Evolutionary conservation across 768 basidiomycete genomes (phyloP), one percentile per base, ranked within the genome.

Genomic region (Auricularia cornea): DNA sequence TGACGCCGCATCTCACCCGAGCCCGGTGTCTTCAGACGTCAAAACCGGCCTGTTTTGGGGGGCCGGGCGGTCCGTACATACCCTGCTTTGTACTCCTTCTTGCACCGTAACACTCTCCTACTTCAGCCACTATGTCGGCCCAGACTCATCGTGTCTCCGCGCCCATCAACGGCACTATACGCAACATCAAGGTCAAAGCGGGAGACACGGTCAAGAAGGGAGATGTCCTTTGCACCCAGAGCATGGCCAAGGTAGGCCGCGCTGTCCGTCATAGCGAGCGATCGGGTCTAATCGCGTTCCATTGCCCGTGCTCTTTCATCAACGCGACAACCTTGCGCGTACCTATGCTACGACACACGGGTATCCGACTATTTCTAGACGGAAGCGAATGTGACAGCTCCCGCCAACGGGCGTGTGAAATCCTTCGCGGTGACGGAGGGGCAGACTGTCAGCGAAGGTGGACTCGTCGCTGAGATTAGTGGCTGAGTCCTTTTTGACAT

Each of bases 101-200:
- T 29, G 18, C 38, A 35, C 23, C n/a, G 23, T 26, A 62, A 28
- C 32, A 14, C 18, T 28, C 26, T 28, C 31, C 57, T 23, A 62
- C 23, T 18, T 40, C 41, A 28, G 33, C 52, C 20, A 23, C 40
- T 57, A 32, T 30, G 26, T 41, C 62, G 14, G n/a, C 61, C 26
- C 51, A 68, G 16, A 38, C 35, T 38, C 78, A 63, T 18, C 38
- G 26, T 41, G 63, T 66, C 20, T 38, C 44, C n/a, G 65, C 65
- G 18, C 62, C 62, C 38, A 59, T 66, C 28, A 60, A 40, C 20
- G 62, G 65, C 14, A 51, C 51, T 52, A 59, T 66, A 8, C 63
- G 65, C 31, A 63, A 64, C 26, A 40, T 64, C 4, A 59, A 57
- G 54, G 64, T 65, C n/a, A 40, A 31, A 41, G 18, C 31, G n/a